A percentile compares a stretch with the other conserved stretches of the same genome.
Evolutionary conservation across 192 early-diverging fungal species (phyloP).

Genomic region (Backusella westeae): DNA sequence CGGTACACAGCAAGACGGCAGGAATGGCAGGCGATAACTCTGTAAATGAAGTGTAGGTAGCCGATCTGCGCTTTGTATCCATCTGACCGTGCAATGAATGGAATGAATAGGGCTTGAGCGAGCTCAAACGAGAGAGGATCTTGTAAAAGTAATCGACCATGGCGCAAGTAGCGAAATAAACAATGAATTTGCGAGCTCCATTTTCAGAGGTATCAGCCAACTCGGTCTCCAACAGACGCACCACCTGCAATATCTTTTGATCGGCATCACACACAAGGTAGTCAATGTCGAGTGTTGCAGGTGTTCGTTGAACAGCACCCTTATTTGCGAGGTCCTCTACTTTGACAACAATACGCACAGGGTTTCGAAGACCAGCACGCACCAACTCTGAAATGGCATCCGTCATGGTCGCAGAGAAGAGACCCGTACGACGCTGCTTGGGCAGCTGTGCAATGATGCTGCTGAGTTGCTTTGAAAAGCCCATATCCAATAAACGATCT

Average conservation of each 20-base stretch:
- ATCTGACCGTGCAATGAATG: constrained; percentile 92
- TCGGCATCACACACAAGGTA: constrained; percentile 79
- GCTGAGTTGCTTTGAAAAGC: constrained; percentile 79
- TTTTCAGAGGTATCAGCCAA: neutral
- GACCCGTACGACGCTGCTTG: constrained; percentile 91
- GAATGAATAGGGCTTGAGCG: constrained; percentile 53
- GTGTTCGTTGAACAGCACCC: constrained; percentile 50
- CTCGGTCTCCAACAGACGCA: constrained; percentile 58
- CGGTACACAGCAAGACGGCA: constrained; percentile 89
- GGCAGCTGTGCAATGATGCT: constrained; percentile 81
- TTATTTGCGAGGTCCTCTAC: constrained; percentile 67
- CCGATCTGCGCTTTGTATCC: constrained; percentile 82
- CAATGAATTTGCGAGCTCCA: constrained; percentile 78
- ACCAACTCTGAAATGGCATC: constrained; percentile 84
- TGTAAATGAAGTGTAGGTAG: constrained; percentile 76
- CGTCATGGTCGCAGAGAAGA: constrained; percentile 97
- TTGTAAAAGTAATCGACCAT: constrained; percentile 94
- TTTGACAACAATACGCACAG: constrained; percentile 85
- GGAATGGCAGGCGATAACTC: constrained; percentile 58
- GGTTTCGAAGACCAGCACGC: constrained; percentile 87
- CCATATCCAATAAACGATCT: constrained; percentile 92
- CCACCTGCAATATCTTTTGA: constrained; percentile 77
- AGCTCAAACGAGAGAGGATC: constrained; percentile 40
- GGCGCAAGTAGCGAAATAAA: constrained; percentile 96
- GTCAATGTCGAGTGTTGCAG: constrained; percentile 60